Conservation (phyloP, 805 yeast genomes). For the Metschnikowia anglica region DNA sequence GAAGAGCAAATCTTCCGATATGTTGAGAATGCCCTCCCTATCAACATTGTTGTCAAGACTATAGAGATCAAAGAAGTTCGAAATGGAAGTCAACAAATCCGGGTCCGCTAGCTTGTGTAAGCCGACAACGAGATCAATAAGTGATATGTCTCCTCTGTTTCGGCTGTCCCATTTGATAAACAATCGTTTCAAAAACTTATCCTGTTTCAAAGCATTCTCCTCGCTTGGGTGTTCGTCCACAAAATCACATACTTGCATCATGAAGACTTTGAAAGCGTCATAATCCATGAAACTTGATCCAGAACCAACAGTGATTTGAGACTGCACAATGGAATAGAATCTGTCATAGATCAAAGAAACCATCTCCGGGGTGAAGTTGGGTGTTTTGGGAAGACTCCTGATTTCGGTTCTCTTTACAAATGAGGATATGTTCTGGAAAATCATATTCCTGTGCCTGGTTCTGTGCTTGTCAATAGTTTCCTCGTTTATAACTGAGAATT, state of each 20-base stretch:
- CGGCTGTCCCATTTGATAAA: conserved; percentile 72
- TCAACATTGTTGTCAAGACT: conserved; percentile 56
- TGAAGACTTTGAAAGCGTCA: conserved; percentile 66
- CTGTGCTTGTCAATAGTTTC: conserved; percentile 69
- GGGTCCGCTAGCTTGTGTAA: conserved; percentile 64
- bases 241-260: conserved; percentile 84
- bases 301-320: conserved; percentile 49
- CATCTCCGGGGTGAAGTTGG: conserved; percentile 55
- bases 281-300: conserved; percentile 72
- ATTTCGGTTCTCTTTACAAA: conserved; percentile 92
- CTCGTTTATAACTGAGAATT: conserved; percentile 78
- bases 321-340: conserved; percentile 71
- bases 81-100: conserved; percentile 75
- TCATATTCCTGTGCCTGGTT: conserved; percentile 66
- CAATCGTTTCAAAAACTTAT: conserved; percentile 58
- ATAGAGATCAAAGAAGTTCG: conserved; percentile 76
- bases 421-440: conserved; percentile 80
- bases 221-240: conserved; percentile 33
- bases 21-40: conserved; percentile 74
- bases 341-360: conserved; percentile 79
- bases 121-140: conserved; percentile 72
- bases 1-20: conserved; percentile 83
- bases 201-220: conserved; percentile 27
- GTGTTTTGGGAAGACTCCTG: conserved; percentile 77
- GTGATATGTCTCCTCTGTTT: conserved; percentile 52